Conservation (phyloP, 1,284 basidiomycete species). For the Cryptococcus sp. region DNA sequence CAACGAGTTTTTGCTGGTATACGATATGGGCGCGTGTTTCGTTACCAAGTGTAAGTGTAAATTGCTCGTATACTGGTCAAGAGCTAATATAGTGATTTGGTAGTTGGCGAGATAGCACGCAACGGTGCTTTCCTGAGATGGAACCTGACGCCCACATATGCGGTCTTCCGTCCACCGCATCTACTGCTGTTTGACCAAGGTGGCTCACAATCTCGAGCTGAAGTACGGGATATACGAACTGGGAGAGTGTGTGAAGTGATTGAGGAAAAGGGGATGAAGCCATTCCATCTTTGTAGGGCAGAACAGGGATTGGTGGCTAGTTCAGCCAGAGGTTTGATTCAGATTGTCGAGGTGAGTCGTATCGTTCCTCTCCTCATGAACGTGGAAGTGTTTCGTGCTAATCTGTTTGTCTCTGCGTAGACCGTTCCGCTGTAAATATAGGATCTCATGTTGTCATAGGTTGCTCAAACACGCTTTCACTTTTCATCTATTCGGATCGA, state of each 20-base stretch:
- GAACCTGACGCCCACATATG: conserved; percentile 36
- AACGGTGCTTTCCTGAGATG: conserved; percentile 34
- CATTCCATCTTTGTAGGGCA: conserved; percentile 16
- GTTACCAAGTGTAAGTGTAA: conserved; percentile 37
- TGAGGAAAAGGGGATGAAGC: conserved; percentile 29
- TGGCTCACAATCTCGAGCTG: conserved; percentile 18
- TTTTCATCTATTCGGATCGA: too few species aligned
- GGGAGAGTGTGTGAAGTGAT: conserved; percentile 41
- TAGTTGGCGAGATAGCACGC: conserved; percentile 37
- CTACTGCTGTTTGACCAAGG: conserved; percentile 37
- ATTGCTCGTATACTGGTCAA: not conserved
- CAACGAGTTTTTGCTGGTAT: conserved; percentile 41
- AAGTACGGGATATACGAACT: conserved; percentile 31
- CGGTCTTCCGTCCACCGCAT: conserved; percentile 30
- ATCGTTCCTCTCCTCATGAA: not conserved
- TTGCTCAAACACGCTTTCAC: too few species aligned
- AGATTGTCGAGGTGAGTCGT: conserved; percentile 39
- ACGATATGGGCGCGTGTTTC: conserved; percentile 41
- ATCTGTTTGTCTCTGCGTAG: too few species aligned
- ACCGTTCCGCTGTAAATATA: too few species aligned
- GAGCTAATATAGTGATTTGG: not conserved
- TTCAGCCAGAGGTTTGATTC: conserved; percentile 24
- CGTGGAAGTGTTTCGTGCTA: too few species aligned
- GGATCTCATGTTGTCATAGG: too few species aligned
- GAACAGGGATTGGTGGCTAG: conserved; percentile 28